Evolutionary conservation across 73 alveolate species (phyloP).

Genomic region (Symbiodinium pilosum): DNA sequence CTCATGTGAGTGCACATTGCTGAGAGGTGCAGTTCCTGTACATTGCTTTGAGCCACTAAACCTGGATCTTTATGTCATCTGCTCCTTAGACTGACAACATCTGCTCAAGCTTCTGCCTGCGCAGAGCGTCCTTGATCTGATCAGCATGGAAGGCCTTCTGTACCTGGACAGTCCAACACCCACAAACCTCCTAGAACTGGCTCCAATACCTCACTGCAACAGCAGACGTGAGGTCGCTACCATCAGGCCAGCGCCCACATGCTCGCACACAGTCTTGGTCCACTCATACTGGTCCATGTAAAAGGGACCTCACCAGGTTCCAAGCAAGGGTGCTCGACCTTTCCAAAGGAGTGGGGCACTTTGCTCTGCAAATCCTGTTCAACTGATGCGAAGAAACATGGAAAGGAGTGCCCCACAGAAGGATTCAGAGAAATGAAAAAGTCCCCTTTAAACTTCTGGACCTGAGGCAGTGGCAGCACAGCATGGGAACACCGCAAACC

Average conservation of each 20-base stretch:
- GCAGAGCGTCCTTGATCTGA: neutral
- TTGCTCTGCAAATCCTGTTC: too few species aligned
- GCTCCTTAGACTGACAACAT: too few species aligned
- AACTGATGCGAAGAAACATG: too few species aligned
- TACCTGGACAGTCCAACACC: neutral
- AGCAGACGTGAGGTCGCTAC: neutral
- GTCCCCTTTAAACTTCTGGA: neutral
- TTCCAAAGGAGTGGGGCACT: too few species aligned
- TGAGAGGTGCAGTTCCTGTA: neutral
- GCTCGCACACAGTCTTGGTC: conserved; percentile 88
- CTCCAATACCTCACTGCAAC: neutral
- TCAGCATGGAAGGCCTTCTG: neutral
- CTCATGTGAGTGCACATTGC: neutral
- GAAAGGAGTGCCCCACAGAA: too few species aligned
- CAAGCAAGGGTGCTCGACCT: neutral
- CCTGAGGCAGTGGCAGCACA: conserved; percentile 43
- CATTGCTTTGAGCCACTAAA: neutral
- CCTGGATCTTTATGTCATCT: too few species aligned
- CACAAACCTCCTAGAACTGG: neutral
- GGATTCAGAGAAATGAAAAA: too few species aligned
- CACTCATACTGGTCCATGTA: conserved; percentile 91
- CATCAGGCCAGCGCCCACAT: conserved; percentile 82
- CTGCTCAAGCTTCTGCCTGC: neutral
- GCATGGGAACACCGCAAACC: conserved; percentile 86
- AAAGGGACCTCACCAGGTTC: conserved; percentile 28